Evolutionary conservation across 78 protist species (phyloP).

Genomic region (Isochrysis galbana): DNA sequence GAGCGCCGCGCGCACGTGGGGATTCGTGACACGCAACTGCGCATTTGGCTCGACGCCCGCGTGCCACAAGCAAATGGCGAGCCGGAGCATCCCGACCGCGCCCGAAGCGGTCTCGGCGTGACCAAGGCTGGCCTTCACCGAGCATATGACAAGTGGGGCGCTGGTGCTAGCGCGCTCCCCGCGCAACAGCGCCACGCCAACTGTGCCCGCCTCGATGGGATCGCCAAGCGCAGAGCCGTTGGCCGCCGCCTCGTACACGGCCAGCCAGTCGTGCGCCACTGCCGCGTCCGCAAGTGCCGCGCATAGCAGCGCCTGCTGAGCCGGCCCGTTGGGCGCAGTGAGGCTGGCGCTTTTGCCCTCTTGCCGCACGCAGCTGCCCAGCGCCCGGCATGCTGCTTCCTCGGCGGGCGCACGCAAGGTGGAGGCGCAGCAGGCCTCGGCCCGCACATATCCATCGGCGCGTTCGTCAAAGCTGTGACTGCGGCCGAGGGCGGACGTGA

Average conservation of each 20-base stretch:
- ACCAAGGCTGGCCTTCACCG: slow-evolving; percentile 73
- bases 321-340: not conserved
- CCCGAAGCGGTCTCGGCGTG: slow-evolving; percentile 67
- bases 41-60: not conserved
- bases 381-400: not conserved
- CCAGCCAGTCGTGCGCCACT: not conserved
- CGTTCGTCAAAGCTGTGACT: not conserved
- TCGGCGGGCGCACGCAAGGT: not conserved
- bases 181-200: not conserved
- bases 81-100: not conserved
- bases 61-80: not conserved
- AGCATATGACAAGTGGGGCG: slow-evolving; percentile 46
- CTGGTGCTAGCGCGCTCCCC: too few relatives aligned
- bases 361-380: not conserved
- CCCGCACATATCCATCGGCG: not conserved
- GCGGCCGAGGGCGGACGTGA: not conserved
- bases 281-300: not conserved
- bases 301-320: not conserved
- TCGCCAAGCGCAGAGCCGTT: slow-evolving; percentile 2
- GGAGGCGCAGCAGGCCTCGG: not conserved
- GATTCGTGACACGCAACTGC: not conserved
- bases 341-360: not conserved
- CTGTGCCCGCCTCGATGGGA: not conserved
- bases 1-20: not conserved
- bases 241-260: not conserved